A percentile compares a stretch with the other conserved stretches of the same genome.
These are phyloP conservation scores for Guyanaporus albipodus DNA, from an alignment of 768 basidiomycete species.

Conservation along the genomic window DNA sequence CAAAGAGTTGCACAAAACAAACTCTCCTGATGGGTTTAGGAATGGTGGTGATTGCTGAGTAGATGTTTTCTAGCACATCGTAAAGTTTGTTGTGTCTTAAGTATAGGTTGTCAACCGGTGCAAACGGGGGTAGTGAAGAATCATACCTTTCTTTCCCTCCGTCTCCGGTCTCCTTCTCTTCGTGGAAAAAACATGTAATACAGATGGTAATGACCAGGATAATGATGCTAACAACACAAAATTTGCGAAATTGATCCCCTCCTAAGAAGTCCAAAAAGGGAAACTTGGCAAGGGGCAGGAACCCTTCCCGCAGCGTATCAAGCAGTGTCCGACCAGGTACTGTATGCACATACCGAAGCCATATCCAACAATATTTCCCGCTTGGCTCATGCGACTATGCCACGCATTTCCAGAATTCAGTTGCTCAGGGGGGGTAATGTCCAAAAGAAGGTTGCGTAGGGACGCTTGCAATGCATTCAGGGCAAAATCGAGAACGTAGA, in stretches of 20 bases:
- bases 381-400: constrained; percentile 94
- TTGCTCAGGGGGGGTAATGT: constrained; percentile 84
- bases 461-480: constrained; percentile 94
- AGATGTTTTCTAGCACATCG: constrained; percentile 81
- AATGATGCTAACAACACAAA: constrained; percentile 81
- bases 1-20: constrained; percentile 90
- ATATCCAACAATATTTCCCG: constrained; percentile 95
- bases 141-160: constrained; percentile 41
- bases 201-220: constrained; percentile 79
- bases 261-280: constrained; percentile 79
- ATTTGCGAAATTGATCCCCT: constrained; percentile 93
- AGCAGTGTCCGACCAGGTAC: constrained; percentile 1
- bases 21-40: constrained; percentile 85
- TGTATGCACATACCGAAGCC: constrained; percentile 62
- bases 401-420: constrained; percentile 95
- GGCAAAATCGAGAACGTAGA: constrained; percentile 96
- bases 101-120: background rate
- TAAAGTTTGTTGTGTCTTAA: constrained; percentile 46
- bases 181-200: constrained; percentile 83
- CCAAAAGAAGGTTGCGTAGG: constrained; percentile 87
- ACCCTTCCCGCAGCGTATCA: constrained; percentile 46
- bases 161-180: constrained; percentile 66
- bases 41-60: constrained; percentile 63
- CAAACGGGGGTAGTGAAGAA: constrained; percentile 3
- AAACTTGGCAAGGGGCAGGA: constrained; percentile 78